Evolutionary conservation across 768 basidiomycete genomes (phyloP).

Genomic region (Mycena galopus): DNA sequence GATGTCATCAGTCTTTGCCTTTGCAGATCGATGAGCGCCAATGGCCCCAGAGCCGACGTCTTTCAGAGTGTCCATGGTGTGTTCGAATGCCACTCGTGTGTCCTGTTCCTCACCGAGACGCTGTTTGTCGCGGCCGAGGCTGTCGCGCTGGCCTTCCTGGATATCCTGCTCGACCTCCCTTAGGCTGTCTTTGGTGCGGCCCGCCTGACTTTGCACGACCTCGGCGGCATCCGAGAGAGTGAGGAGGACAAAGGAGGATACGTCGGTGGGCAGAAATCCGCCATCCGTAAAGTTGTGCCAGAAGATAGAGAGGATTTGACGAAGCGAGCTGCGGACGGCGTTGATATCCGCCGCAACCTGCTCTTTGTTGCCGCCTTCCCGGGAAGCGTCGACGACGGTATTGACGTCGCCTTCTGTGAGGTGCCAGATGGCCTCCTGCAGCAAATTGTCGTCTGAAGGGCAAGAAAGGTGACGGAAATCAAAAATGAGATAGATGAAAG

Average conservation of each 20-base stretch:
- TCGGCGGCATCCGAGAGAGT: conserved; percentile 77
- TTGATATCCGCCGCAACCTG: conserved; percentile 13
- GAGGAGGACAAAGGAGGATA: conserved; percentile 72
- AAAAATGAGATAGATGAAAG: not conserved
- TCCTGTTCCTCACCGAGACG: conserved; percentile 61
- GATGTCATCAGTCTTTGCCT: conserved; percentile 57
- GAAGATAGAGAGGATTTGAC: conserved; percentile 27
- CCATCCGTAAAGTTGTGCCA: conserved; percentile 60
- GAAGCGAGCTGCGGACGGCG: conserved; percentile 24
- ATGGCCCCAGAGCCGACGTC: conserved; percentile 68
- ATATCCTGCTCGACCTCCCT: conserved; percentile 69
- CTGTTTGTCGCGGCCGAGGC: conserved; percentile 64
- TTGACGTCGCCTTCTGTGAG: conserved; percentile 55
- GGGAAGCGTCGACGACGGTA: not conserved
- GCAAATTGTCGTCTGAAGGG: conserved; percentile 55
- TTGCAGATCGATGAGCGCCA: conserved; percentile 60
- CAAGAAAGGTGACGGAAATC: not conserved
- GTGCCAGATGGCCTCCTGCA: conserved; percentile 65
- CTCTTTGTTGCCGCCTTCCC: not conserved
- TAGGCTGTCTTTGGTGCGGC: conserved; percentile 64
- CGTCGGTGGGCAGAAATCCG: conserved; percentile 65
- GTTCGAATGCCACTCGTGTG: conserved; percentile 67
- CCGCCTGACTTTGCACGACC: conserved; percentile 65
- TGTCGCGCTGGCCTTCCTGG: conserved; percentile 69
- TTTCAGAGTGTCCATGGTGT: conserved; percentile 75